Conservation (phyloP, 2,329 filamentous ascomycete genomes). For the Trichoderma harzianum region DNA sequence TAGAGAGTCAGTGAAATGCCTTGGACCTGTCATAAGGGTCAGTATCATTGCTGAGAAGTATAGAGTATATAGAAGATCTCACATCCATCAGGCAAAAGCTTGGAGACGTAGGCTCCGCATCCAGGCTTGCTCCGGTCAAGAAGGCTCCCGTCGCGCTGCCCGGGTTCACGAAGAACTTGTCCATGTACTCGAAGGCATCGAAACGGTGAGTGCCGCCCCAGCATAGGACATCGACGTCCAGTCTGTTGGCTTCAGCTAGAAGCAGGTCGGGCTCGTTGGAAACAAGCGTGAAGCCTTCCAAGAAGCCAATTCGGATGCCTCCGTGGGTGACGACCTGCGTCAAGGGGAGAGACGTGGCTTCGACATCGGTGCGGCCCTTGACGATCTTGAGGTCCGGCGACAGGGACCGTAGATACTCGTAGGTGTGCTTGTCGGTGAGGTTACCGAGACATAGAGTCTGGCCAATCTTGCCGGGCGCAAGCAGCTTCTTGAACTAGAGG, state of each 20-base stretch:
- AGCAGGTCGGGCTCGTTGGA: conserved; percentile 64
- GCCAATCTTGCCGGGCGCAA: conserved; percentile 78
- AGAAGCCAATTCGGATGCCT: conserved; percentile 61
- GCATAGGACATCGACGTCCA: conserved; percentile 67
- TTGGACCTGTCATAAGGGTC: conserved; percentile 64
- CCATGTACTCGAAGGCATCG: conserved; percentile 70
- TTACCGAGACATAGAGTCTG: conserved; percentile 79
- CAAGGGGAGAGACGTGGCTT: conserved; percentile 62
- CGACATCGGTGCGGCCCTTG: conserved; percentile 64
- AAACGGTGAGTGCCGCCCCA: conserved; percentile 67
- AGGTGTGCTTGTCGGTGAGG: conserved; percentile 74
- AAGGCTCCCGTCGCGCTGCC: conserved; percentile 65
- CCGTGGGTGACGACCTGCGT: conserved; percentile 66
- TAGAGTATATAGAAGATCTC: conserved; percentile 40
- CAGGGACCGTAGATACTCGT: conserved; percentile 74
- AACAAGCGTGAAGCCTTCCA: conserved; percentile 66
- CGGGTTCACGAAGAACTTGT: conserved; percentile 71
- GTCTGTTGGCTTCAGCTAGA: conserved; percentile 63
- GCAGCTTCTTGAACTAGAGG: conserved; percentile 75
- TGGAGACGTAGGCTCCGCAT: conserved; percentile 71
- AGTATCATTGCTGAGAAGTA: conserved; percentile 20
- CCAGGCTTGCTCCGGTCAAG: conserved; percentile 54
- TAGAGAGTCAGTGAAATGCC: conserved; percentile 94
- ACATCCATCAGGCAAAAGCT: conserved; percentile 99
- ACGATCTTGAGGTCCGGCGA: conserved; percentile 70